phyloP scores from a whole-genome alignment of 495 filamentous ascomycete species.

The Aspergillus conjunctus region DNA sequence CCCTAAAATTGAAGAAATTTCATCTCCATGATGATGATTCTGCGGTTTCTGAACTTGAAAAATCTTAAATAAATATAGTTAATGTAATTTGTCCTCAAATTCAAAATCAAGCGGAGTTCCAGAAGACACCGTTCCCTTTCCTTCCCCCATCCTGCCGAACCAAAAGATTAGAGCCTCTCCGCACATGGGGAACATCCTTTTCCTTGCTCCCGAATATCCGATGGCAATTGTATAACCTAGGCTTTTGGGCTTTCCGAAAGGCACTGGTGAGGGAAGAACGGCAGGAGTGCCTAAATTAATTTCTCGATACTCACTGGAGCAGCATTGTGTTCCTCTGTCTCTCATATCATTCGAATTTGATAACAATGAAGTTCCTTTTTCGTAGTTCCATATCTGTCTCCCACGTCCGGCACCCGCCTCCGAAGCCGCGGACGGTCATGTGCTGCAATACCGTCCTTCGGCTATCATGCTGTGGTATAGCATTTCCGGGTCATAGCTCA shows the following conservation, averaged over 20 bases:
- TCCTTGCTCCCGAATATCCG: slow-evolving; percentile 27
- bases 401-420: background rate
- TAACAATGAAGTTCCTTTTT: background rate
- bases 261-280: background rate
- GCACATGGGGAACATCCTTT: slow-evolving; percentile 11
- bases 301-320: too few species aligned
- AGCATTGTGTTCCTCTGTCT: background rate
- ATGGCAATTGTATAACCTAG: slow-evolving; percentile 26
- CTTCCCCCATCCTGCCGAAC: slow-evolving; percentile 18
- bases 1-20: slow-evolving; percentile 9
- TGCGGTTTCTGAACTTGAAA: background rate
- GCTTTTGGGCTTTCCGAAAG: slow-evolving; percentile 5
- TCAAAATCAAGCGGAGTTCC: background rate
- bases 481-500: too few species aligned
- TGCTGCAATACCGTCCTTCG: slow-evolving; percentile 16
- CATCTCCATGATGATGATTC: background rate
- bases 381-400: background rate
- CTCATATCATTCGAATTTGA: background rate
- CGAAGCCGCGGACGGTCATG: slow-evolving; percentile 5
- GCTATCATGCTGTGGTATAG: slow-evolving; percentile 12
- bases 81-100: background rate
- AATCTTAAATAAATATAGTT: background rate
- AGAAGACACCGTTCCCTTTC: background rate
- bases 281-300: too few species aligned
- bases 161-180: slow-evolving; percentile 23